These are phyloP conservation scores for Nymphaea thermarum DNA, from an alignment of 164 flowering plant species.

Conservation along the genomic window DNA sequence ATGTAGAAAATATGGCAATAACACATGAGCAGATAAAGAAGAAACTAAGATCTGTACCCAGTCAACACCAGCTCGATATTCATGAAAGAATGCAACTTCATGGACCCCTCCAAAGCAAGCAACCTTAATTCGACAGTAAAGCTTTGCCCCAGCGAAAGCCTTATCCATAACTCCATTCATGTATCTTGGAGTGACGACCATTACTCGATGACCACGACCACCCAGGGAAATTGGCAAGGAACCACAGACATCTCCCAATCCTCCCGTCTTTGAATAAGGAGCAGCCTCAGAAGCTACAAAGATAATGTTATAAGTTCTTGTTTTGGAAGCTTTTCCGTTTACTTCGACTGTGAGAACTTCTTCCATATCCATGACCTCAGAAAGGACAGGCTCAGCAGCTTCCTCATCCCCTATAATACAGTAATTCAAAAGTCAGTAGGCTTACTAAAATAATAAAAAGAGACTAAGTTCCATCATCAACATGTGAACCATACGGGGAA, in stretches of 20 bases:
- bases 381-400: neutral
- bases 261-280: constrained; percentile 96
- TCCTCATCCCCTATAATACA: neutral
- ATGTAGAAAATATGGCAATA: neutral
- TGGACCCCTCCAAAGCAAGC: constrained; percentile 68
- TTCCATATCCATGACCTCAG: neutral
- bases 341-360: neutral
- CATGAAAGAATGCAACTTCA: constrained; percentile 76
- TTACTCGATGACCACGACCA: constrained; percentile 78
- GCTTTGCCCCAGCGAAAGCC: constrained; percentile 37
- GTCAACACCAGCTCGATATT: constrained; percentile 82
- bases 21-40: neutral
- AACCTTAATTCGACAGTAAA: constrained; percentile 31
- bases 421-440: neutral
- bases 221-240: constrained; percentile 87
- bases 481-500: too few relatives aligned
- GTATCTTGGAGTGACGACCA: constrained; percentile 92
- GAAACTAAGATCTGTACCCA: constrained; percentile 45
- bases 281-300: constrained; percentile 87
- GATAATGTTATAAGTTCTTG: constrained; percentile 42
- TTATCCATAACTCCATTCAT: constrained; percentile 47
- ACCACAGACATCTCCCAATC: constrained; percentile 96
- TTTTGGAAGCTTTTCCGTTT: constrained; percentile 2
- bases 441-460: too few relatives aligned
- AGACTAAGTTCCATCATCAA: too few relatives aligned